phyloP scores from a whole-genome alignment of 2,329 filamentous ascomycete species.

The Phialophora expanda region DNA sequence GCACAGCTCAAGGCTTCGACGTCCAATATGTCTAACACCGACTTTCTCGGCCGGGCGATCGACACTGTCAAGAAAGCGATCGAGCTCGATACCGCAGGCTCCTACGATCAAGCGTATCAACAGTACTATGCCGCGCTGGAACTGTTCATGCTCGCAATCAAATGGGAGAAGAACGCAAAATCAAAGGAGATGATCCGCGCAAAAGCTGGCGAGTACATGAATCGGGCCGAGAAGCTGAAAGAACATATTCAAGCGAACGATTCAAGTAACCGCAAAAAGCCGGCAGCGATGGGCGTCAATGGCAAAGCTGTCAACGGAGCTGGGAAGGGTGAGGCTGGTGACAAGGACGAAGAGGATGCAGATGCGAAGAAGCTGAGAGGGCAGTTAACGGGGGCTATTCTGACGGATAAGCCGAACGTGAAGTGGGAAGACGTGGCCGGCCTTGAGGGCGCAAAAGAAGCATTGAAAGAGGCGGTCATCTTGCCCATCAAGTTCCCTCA shows the following conservation, averaged over 20 bases:
- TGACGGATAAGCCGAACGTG: conserved; percentile 94
- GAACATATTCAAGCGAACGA: conserved; percentile 80
- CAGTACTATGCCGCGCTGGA: conserved; percentile 95
- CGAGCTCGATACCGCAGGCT: conserved; percentile 90
- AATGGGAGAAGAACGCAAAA: conserved; percentile 99
- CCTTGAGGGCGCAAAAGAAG: conserved; percentile 91
- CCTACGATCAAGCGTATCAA: conserved; percentile 97
- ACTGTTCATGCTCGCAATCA: conserved; percentile 97
- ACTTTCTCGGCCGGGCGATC: conserved; percentile 96
- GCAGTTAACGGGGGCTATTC: conserved; percentile 86
- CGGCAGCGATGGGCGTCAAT: conserved; percentile 58
- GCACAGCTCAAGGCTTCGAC: not conserved
- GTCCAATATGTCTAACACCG: conserved; percentile 83
- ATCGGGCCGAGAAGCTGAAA: conserved; percentile 97
- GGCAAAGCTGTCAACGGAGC: conserved; percentile 57
- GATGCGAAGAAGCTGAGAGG: conserved; percentile 94
- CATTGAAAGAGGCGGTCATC: conserved; percentile 95
- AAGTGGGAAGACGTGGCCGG: conserved; percentile 98
- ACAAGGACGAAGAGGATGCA: conserved; percentile 77
- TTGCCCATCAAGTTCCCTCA: conserved; percentile 98
- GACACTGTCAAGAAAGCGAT: conserved; percentile 97
- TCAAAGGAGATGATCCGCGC: conserved; percentile 97
- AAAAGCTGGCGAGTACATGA: conserved; percentile 97
- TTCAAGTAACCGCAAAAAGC: conserved; percentile 57
- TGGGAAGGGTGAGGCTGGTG: conserved; percentile 63